Percentiles rank a stretch among this genome's conserved stretches.
Evolutionary conservation across 768 basidiomycete species (phyloP).

Genomic region (Hirschioporus abietinus): DNA sequence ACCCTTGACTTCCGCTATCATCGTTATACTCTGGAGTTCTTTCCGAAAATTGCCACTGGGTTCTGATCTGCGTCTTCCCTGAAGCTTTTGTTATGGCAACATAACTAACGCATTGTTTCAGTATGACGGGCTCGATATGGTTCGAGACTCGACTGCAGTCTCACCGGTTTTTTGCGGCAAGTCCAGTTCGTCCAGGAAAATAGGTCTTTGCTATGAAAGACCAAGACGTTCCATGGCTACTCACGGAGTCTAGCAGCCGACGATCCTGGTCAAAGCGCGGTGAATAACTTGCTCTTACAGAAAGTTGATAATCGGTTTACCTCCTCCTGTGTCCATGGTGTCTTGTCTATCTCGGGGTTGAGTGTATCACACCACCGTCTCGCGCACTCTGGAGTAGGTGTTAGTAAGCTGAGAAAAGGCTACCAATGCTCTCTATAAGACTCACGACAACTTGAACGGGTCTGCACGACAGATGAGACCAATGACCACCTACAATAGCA

Average conservation of each 20-base stretch:
- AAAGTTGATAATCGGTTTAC: slow-evolving; percentile 25
- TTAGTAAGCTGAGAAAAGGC: slow-evolving; percentile 12
- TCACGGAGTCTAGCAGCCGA: slow-evolving; percentile 47
- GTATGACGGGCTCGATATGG: too few relatives aligned
- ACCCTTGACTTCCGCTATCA: background rate
- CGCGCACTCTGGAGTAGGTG: slow-evolving; percentile 42
- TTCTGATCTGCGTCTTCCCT: background rate
- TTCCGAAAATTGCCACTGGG: background rate
- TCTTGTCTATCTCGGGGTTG: slow-evolving; percentile 55
- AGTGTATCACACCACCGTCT: slow-evolving; percentile 60
- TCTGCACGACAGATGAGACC: slow-evolving; percentile 52
- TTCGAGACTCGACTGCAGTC: slow-evolving; percentile 6
- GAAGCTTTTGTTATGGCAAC: background rate
- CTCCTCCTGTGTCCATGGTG: slow-evolving; percentile 52
- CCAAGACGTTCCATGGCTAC: slow-evolving; percentile 54
- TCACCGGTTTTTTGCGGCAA: slow-evolving; percentile 57
- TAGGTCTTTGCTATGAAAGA: slow-evolving; percentile 58
- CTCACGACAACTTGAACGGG: slow-evolving; percentile 56
- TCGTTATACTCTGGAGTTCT: background rate
- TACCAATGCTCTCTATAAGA: slow-evolving; percentile 11
- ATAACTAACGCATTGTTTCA: background rate
- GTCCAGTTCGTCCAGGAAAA: slow-evolving; percentile 54
- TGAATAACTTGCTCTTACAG: slow-evolving; percentile 6
- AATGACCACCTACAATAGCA: slow-evolving; percentile 39
- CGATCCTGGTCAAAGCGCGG: slow-evolving; percentile 35